Conservation (phyloP, 2,329 filamentous ascomycete species). For the Cercospora beticola region DNA sequence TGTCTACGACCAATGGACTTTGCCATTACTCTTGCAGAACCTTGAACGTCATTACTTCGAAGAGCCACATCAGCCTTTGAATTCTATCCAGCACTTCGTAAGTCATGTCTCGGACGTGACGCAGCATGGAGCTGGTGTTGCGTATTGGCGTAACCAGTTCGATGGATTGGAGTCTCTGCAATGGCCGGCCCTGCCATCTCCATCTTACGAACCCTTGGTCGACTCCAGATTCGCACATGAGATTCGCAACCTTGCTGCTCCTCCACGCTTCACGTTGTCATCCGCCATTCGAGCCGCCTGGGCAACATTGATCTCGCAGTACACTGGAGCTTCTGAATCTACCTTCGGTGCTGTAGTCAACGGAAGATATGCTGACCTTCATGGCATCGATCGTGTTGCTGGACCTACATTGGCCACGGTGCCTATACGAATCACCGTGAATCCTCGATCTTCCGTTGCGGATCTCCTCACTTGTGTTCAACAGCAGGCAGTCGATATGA, state of each 20-base stretch:
- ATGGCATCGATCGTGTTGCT: constrained; percentile 11
- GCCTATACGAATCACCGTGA: constrained; percentile 30
- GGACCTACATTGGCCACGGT: constrained; percentile 10
- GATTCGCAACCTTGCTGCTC: constrained; percentile 8
- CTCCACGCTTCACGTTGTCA: constrained; percentile 8
- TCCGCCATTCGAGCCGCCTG: constrained; percentile 9
- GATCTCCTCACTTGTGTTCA: constrained; percentile 6
- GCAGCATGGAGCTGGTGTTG: background rate
- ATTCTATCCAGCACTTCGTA: background rate
- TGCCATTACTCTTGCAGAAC: constrained; percentile 39
- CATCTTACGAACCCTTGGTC: constrained; percentile 24
- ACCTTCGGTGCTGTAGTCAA: constrained; percentile 9
- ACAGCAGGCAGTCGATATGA: constrained; percentile 2
- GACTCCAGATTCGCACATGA: constrained; percentile 31
- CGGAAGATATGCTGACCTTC: background rate
- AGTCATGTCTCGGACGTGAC: background rate
- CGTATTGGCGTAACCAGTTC: constrained; percentile 22
- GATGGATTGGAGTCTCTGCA: constrained; percentile 34
- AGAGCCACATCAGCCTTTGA: background rate
- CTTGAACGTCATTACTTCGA: constrained; percentile 21
- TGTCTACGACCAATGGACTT: constrained; percentile 43
- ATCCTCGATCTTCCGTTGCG: background rate
- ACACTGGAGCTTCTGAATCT: background rate
- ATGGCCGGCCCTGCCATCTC: constrained; percentile 36
- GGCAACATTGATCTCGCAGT: background rate